Percentiles rank a stretch among this genome's conserved stretches.
phyloP scores from a whole-genome alignment of 139 green algal genomes.

The Chlorella sp. region DNA sequence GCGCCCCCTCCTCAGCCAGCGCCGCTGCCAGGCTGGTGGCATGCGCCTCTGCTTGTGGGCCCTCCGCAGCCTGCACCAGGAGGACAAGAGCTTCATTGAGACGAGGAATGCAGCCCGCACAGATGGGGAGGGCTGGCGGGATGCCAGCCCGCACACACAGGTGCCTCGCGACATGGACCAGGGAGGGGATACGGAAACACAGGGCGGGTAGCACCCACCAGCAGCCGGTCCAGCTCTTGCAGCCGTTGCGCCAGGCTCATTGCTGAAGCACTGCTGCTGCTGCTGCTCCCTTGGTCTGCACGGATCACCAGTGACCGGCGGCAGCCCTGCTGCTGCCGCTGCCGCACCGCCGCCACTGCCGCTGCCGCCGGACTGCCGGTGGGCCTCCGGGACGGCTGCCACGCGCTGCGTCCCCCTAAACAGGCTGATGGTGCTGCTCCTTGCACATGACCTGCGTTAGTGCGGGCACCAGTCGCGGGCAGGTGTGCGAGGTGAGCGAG shows the following conservation, averaged over 20 bases:
- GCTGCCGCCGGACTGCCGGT: not conserved
- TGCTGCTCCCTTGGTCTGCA: not conserved
- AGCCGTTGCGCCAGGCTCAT: not conserved
- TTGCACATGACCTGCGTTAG: not conserved
- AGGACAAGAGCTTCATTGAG: not conserved
- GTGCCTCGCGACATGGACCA: too few species aligned
- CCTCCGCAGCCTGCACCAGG: slow-evolving; percentile 18
- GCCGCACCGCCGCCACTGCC: not conserved
- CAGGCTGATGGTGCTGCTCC: too few species aligned
- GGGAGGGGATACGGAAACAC: not conserved
- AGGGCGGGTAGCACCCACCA: not conserved
- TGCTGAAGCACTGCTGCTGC: not conserved
- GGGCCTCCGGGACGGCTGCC: not conserved
- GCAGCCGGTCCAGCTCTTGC: slow-evolving; percentile 28
- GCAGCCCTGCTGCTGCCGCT: not conserved
- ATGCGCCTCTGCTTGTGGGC: slow-evolving; percentile 37
- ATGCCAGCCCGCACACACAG: not conserved
- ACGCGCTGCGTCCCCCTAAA: not conserved
- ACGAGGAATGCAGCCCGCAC: not conserved
- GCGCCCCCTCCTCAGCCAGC: slow-evolving; percentile 44
- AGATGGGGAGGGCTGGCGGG: not conserved
- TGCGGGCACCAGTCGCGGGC: not conserved
- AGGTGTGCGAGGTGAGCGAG: too few species aligned
- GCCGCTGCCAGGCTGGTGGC: slow-evolving; percentile 38
- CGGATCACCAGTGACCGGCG: not conserved